Evolutionary conservation across 2,329 filamentous ascomycete species (phyloP).

Genomic region (Fusarium sororula): DNA sequence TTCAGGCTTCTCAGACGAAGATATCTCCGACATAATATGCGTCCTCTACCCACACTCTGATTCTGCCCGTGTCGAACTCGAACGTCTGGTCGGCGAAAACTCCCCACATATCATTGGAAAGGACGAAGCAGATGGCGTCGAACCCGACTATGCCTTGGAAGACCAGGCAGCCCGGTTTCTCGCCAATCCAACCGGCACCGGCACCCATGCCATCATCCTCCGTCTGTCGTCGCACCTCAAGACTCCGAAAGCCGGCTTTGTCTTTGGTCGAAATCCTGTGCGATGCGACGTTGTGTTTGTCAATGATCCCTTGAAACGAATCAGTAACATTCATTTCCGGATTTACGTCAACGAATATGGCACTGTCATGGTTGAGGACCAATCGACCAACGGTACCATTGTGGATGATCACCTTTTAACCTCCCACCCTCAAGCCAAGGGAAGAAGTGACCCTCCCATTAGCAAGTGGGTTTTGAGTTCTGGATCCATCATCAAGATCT

Average conservation of each 20-base stretch:
- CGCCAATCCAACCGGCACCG: constrained; percentile 55
- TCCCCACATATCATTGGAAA: constrained; percentile 61
- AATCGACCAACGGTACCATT: constrained; percentile 94
- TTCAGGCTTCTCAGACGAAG: constrained; percentile 82
- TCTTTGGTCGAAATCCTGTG: constrained; percentile 80
- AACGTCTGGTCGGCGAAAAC: constrained; percentile 57
- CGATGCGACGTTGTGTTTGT: constrained; percentile 78
- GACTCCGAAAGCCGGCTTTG: constrained; percentile 76
- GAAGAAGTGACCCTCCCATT: constrained; percentile 46
- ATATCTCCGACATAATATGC: constrained; percentile 89
- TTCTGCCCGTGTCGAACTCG: constrained; percentile 76
- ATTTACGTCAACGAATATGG: constrained; percentile 90
- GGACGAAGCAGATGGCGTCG: constrained; percentile 59
- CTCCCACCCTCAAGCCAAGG: constrained; percentile 49
- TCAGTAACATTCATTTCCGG: constrained; percentile 96
- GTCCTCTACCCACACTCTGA: constrained; percentile 83
- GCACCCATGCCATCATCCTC: constrained; percentile 77
- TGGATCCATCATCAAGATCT: constrained; percentile 78
- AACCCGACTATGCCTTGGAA: constrained; percentile 61
- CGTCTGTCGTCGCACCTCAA: constrained; percentile 79
- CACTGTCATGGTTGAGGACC: constrained; percentile 90
- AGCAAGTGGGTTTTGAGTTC: constrained; percentile 71
- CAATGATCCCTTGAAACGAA: constrained; percentile 73
- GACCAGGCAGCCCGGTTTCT: constrained; percentile 60
- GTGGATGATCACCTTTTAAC: constrained; percentile 78